Evolutionary conservation across 1,139 yeast species (phyloP).

Genomic region (Taphrina pruni): DNA sequence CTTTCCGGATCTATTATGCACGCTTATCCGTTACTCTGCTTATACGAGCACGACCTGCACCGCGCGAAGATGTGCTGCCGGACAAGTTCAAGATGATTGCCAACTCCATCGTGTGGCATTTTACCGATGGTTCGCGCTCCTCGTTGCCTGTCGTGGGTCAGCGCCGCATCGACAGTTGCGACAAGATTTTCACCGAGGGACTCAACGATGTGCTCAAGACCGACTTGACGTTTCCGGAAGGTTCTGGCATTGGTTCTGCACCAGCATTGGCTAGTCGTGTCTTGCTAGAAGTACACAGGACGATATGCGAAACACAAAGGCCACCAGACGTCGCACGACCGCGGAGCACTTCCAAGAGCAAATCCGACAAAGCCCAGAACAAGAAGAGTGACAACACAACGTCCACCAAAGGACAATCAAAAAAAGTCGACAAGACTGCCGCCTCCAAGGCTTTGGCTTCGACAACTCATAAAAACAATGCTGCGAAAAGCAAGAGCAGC

Average conservation of each 20-base stretch:
- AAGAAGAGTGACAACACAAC: background rate
- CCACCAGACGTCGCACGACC: slow-evolving; percentile 6
- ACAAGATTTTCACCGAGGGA: slow-evolving; percentile 15
- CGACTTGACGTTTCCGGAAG: slow-evolving; percentile 29
- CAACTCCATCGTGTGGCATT: slow-evolving; percentile 17
- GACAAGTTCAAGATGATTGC: slow-evolving; percentile 14
- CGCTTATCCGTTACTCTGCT: slow-evolving; percentile 2
- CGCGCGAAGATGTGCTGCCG: slow-evolving; percentile 13
- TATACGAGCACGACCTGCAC: slow-evolving; percentile 24
- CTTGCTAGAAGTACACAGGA: slow-evolving; percentile 10
- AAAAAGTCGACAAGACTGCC: background rate
- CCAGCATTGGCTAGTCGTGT: slow-evolving; percentile 11
- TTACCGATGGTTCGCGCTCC: slow-evolving; percentile 23
- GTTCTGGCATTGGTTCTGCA: slow-evolving; percentile 23
- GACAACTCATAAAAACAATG: background rate
- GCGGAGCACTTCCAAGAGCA: background rate
- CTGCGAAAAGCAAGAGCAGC: background rate
- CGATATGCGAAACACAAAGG: slow-evolving; percentile 7
- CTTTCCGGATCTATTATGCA: slow-evolving; percentile 30
- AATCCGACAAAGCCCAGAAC: background rate
- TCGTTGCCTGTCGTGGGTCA: slow-evolving; percentile 10
- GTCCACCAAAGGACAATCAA: slow-evolving; percentile 3
- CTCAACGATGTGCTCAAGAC: slow-evolving; percentile 18
- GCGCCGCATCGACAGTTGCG: slow-evolving; percentile 12
- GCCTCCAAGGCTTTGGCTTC: background rate